Evolutionary conservation across 2,329 filamentous ascomycete genomes (phyloP), one percentile per base, ranked within the genome.

Genomic region (Trichoderma gracile): DNA sequence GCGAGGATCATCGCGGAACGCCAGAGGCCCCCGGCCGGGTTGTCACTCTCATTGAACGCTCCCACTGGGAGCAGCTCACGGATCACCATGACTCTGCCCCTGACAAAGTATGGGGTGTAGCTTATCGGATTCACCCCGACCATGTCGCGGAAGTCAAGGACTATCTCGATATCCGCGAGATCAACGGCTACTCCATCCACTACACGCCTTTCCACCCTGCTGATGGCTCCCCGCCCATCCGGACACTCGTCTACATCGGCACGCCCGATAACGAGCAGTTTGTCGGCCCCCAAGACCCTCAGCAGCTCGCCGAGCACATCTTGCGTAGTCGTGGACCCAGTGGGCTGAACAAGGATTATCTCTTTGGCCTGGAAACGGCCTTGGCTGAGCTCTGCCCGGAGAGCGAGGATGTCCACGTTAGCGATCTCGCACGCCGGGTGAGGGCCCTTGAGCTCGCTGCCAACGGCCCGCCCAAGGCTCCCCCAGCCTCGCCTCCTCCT

Each of bases 181-280:
- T 98, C 74, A 97, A 98, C 78, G 95, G 95, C 27, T 99, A 99
- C 78, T 91, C 89, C 61, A 96, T 97, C 69, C 93, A 97, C 77
- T 92, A 93, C 76, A 92, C 93, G 30, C 87, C 90, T 0, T 97
- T 98, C 76, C 82, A 93, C 71, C 71, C 77, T n/a, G 74, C 76
- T 47, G 76, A 80, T 67, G 73, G 73, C 27, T 72, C 74, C 15
- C 63, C 73, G 4, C 69, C 77, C 21, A 83, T 86, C 71, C 77
- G 74, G 61, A 82, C 84, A 65, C 85, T 97, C 67, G 92, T 96
- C 1, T 99, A 99, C 76, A 98, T 99, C 73, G 95, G 95, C 23
- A 90, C 96, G 2, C 95, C 95, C 0, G 87, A 89, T 52, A 99
- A 99, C 73, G 89, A 92, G 63, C 95, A 98, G 76, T 99, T 99